These are phyloP conservation scores for Colletotrichum sp. DNA, from an alignment of 2,329 filamentous ascomycete species.

Conservation along the genomic window DNA sequence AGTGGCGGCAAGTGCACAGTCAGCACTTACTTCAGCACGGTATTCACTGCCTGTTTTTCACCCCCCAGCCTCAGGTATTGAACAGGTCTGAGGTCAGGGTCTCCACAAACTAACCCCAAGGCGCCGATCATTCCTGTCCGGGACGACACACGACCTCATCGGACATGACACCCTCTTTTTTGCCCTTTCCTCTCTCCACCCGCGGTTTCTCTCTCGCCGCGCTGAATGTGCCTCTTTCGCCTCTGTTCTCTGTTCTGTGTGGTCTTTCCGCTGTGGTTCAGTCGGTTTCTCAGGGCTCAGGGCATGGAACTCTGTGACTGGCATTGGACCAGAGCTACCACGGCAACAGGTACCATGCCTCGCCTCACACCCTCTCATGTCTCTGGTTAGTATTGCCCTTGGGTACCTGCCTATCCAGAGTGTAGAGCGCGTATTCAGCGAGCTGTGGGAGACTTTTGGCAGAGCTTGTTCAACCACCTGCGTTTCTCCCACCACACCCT, in stretches of 20 bases:
- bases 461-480: neutral
- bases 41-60: neutral
- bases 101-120: neutral
- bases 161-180: constrained; percentile 14
- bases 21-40: neutral
- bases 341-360: neutral
- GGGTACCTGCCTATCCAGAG: neutral
- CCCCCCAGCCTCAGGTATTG: neutral
- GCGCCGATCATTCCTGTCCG: constrained; percentile 20
- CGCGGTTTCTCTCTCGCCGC: neutral
- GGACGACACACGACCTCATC: constrained; percentile 23
- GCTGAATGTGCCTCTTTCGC: neutral
- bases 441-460: neutral
- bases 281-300: neutral
- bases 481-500: neutral
- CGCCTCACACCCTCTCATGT: neutral
- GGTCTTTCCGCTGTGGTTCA: neutral
- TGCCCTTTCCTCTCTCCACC: neutral
- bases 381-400: neutral
- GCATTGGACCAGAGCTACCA: neutral
- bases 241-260: neutral
- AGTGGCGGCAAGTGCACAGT: neutral
- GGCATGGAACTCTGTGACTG: neutral
- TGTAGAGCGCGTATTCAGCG: neutral
- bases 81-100: constrained; percentile 24